A percentile compares a stretch with the other conserved stretches of the same genome.
These are phyloP conservation scores for Claviceps maximensis DNA, from an alignment of 2,329 filamentous ascomycete species.

Conservation along the genomic window DNA sequence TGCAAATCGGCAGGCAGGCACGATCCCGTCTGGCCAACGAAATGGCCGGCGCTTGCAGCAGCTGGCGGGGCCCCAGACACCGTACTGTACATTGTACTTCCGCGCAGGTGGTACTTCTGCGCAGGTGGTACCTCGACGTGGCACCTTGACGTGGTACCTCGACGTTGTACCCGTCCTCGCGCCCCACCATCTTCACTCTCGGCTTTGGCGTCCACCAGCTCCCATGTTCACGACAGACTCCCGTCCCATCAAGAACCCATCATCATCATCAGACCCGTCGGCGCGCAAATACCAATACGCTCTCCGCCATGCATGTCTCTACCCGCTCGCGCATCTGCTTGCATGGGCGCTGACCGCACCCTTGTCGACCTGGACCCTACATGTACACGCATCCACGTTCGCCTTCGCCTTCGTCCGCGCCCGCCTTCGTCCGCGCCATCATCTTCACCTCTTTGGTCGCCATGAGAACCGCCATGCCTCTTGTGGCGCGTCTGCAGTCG, in stretches of 20 bases:
- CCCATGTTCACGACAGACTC: too few species aligned
- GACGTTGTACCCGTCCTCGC: neutral
- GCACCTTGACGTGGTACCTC: neutral
- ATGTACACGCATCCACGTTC: neutral
- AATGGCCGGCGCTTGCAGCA: conserved; percentile 17
- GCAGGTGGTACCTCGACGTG: too few species aligned
- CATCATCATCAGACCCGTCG: neutral
- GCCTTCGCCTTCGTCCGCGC: neutral
- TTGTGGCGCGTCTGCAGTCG: neutral
- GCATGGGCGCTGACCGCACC: neutral
- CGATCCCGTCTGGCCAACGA: conserved; percentile 16
- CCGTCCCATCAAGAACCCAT: too few species aligned
- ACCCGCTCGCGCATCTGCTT: neutral
- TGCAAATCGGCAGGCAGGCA: too few species aligned
- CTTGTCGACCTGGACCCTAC: neutral
- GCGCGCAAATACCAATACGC: neutral
- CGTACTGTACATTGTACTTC: too few species aligned
- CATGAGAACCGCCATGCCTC: neutral
- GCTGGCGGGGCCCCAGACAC: conserved; percentile 14
- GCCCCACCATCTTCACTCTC: too few species aligned
- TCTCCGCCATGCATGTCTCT: neutral
- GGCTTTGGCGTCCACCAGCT: too few species aligned
- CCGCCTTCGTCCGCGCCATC: neutral
- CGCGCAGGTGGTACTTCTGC: too few species aligned
- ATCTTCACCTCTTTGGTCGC: neutral